A percentile compares a stretch with the other conserved stretches of the same genome.
Conservation (phyloP, 345 rosid genomes). For the Excoecaria cochinchinensis region DNA sequence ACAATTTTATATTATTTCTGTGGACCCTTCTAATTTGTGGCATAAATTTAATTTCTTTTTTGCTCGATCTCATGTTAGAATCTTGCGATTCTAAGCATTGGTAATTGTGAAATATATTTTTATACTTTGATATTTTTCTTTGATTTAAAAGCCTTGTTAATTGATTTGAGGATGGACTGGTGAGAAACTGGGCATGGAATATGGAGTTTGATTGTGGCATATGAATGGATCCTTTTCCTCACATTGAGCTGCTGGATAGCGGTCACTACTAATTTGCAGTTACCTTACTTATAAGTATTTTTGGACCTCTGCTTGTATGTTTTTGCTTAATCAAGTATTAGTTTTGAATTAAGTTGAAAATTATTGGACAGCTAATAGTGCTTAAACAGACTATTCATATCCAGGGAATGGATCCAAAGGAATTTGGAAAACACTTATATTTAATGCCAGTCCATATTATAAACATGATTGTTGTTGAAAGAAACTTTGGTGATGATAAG, state of each 20-base stretch:
- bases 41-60: background rate
- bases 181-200: slow-evolving; percentile 4
- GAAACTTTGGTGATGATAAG: background rate
- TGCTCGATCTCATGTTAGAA: background rate
- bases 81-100: background rate
- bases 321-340: background rate
- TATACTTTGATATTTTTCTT: background rate
- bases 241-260: background rate
- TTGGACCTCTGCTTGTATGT: background rate
- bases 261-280: background rate
- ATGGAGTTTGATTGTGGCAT: background rate
- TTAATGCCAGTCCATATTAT: background rate
- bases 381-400: background rate
- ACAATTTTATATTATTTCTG: background rate
- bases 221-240: background rate
- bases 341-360: background rate
- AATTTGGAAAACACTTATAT: background rate
- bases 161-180: background rate
- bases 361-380: background rate
- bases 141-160: background rate
- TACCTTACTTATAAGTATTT: too few species aligned
- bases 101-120: background rate
- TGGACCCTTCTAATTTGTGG: background rate
- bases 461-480: background rate
- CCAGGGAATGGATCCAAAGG: background rate